Conservation (phyloP, 192 early-diverging fungal species). For the Entomortierella chlamydospora region DNA sequence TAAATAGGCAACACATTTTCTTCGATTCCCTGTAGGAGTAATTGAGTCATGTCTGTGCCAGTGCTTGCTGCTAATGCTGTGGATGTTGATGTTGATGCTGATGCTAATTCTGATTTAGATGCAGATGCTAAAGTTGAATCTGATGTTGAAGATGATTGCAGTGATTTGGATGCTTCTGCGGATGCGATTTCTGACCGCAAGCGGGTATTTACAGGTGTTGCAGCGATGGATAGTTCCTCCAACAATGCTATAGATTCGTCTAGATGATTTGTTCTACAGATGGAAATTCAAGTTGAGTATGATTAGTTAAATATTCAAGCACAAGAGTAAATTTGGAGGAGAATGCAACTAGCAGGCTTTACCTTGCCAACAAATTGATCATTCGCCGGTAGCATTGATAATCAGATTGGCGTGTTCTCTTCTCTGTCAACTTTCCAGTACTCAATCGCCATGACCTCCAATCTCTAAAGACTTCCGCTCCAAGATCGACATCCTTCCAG, state of each 20-base stretch:
- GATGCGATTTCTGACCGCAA: slow-evolving; percentile 32
- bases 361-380: slow-evolving; percentile 75
- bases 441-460: slow-evolving; percentile 69
- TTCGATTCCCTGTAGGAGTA: slow-evolving; percentile 18
- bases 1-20: slow-evolving; percentile 35
- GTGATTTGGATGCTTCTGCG: neutral
- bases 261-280: slow-evolving; percentile 37
- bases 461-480: slow-evolving; percentile 76
- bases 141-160: slow-evolving; percentile 11
- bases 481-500: slow-evolving; percentile 69
- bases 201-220: slow-evolving; percentile 50
- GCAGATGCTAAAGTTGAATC: neutral
- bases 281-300: neutral
- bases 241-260: slow-evolving; percentile 46
- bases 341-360: slow-evolving; percentile 6
- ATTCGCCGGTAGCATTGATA: slow-evolving; percentile 68
- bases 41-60: neutral
- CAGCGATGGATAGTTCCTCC: slow-evolving; percentile 46
- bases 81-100: neutral
- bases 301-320: neutral
- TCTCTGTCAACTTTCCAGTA: slow-evolving; percentile 35
- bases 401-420: slow-evolving; percentile 62
- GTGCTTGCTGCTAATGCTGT: neutral
- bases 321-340: too few species aligned
- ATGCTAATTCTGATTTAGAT: neutral